phyloP scores from a whole-genome alignment of 2,329 filamentous ascomycete genomes.

The Trichoderma simmonsii region DNA sequence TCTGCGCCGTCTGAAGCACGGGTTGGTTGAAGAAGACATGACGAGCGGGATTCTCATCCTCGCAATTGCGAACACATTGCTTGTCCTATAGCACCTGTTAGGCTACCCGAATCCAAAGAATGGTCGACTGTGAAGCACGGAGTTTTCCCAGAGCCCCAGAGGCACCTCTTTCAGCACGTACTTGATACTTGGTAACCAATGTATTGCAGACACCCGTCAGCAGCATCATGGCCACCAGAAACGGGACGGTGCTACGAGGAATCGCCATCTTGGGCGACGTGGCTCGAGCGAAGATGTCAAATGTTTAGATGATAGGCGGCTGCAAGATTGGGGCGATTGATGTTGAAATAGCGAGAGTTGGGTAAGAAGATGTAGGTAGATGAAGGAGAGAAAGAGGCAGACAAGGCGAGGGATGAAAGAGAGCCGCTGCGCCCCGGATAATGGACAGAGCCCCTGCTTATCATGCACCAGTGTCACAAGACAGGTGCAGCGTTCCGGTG shows the following conservation, averaged over 20 bases:
- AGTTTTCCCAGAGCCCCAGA: not conserved
- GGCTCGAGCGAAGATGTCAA: not conserved
- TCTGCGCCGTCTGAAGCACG: constrained; percentile 92
- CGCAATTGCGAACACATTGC: constrained; percentile 92
- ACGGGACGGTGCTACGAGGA: constrained; percentile 67
- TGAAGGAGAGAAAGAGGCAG: not conserved
- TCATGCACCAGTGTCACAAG: constrained; percentile 12
- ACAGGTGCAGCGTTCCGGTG: not conserved
- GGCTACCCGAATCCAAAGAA: not conserved
- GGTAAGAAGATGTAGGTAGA: not conserved
- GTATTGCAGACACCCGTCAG: constrained; percentile 96
- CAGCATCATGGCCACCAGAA: constrained; percentile 94
- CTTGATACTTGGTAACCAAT: constrained; percentile 93
- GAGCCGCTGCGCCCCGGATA: constrained; percentile 5
- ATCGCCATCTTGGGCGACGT: constrained; percentile 54
- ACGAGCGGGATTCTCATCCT: constrained; percentile 62
- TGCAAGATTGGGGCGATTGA: not conserved
- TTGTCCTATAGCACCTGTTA: constrained; percentile 64
- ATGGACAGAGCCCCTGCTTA: constrained; percentile 9
- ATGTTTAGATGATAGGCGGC: not conserved
- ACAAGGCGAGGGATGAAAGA: not conserved
- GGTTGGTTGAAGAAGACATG: constrained; percentile 84
- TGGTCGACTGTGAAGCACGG: not conserved
- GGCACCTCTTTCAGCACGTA: constrained; percentile 37
- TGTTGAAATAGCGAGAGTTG: not conserved